These are phyloP conservation scores for Raffaelea deltoideospora DNA, from an alignment of 2,329 filamentous ascomycete genomes.

Conservation along the genomic window DNA sequence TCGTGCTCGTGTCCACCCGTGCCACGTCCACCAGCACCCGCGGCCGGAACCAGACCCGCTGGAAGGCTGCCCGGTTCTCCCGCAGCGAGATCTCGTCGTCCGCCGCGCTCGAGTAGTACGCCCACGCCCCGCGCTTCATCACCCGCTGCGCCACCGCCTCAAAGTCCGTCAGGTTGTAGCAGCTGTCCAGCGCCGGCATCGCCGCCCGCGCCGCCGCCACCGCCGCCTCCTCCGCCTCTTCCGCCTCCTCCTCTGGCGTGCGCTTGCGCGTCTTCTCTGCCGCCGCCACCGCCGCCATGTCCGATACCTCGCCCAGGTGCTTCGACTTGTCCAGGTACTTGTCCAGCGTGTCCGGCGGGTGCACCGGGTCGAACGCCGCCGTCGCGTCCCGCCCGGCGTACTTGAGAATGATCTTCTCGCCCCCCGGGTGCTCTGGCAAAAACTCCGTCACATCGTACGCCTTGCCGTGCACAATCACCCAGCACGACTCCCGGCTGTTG, in stretches of 20 bases:
- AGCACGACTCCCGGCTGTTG: constrained; percentile 19
- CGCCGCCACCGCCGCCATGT: constrained; percentile 58
- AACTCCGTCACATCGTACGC: constrained; percentile 22
- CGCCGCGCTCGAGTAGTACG: constrained; percentile 89
- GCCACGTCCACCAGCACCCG: constrained; percentile 80
- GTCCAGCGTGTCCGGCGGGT: constrained; percentile 73
- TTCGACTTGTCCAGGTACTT: constrained; percentile 74
- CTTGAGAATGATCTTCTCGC: constrained; percentile 86
- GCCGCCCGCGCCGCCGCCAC: constrained; percentile 57
- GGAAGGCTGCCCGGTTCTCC: constrained; percentile 90
- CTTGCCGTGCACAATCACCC: constrained; percentile 17
- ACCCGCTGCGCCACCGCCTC: constrained; percentile 78
- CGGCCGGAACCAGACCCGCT: constrained; percentile 94
- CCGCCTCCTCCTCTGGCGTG: constrained; percentile 39
- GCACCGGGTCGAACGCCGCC: constrained; percentile 79
- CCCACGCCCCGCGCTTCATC: constrained; percentile 97
- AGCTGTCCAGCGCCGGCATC: constrained; percentile 72
- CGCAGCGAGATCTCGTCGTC: constrained; percentile 86
- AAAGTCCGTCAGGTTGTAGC: constrained; percentile 91
- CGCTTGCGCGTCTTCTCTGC: constrained; percentile 28
- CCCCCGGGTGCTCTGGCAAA: constrained; percentile 65
- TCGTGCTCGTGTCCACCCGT: constrained; percentile 72
- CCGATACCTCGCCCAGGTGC: constrained; percentile 80
- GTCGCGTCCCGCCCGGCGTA: constrained; percentile 93
- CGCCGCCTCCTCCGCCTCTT: constrained; percentile 42